Percentiles rank a stretch among this genome's conserved stretches.
Evolutionary conservation across 345 rosid genomes (phyloP).

Genomic region (Linum usitatissimum): DNA sequence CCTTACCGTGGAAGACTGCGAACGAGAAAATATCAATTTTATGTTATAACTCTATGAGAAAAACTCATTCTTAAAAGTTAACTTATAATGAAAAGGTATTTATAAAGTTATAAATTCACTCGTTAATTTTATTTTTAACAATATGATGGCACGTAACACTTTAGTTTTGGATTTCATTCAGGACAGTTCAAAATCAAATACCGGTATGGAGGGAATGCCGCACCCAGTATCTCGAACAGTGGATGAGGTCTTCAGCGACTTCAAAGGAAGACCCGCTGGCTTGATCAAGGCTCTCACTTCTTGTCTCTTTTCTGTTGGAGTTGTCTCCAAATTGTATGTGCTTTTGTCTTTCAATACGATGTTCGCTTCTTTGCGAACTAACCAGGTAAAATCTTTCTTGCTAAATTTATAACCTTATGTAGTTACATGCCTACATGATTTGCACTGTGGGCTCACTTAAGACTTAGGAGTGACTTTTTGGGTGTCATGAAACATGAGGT

Average conservation of each 20-base stretch:
- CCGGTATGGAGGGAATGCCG: not conserved
- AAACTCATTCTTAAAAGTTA: no score
- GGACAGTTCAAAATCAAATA: not conserved
- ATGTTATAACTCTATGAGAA: no score
- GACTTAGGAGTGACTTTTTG: not conserved
- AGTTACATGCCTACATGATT: not conserved
- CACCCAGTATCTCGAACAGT: constrained; percentile 1
- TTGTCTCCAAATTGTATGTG: not conserved
- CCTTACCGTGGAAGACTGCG: not conserved
- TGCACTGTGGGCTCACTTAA: not conserved
- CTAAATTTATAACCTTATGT: not conserved
- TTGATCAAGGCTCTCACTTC: constrained; percentile 5
- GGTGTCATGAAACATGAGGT: not conserved
- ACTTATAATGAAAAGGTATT: no score
- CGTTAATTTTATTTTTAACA: no score
- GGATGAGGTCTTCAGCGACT: constrained; percentile 2
- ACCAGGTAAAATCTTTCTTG: no score
- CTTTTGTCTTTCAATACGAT: not conserved
- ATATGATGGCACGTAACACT: no score
- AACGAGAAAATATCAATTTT: not conserved
- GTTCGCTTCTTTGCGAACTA: not conserved
- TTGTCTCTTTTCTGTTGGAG: not conserved
- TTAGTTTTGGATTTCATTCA: not conserved
- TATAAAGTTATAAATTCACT: no score
- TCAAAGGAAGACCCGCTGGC: constrained; percentile 1